These are phyloP conservation scores for Fragaria nilgerrensis DNA, from an alignment of 306 rosid genomes.

Conservation along the genomic window DNA sequence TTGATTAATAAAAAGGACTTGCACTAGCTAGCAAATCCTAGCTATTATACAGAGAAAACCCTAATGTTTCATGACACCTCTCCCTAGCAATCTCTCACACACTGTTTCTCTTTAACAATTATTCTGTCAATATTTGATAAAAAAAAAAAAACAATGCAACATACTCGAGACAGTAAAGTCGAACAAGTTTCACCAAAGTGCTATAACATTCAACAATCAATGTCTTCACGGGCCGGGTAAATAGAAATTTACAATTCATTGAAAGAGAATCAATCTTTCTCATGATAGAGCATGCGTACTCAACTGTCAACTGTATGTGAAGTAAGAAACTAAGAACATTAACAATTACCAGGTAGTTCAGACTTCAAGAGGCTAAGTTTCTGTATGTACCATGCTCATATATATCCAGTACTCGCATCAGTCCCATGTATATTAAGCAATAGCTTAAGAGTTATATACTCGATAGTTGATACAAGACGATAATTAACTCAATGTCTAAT, in stretches of 20 bases:
- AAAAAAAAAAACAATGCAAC: too few species aligned
- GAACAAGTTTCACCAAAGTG: too few species aligned
- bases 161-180: too few species aligned
- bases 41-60: background rate
- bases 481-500: too few species aligned
- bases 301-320: too few species aligned
- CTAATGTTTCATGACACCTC: background rate
- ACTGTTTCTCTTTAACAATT: background rate
- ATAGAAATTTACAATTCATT: too few species aligned
- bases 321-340: background rate
- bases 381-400: background rate
- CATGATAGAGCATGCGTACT: too few species aligned
- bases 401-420: background rate
- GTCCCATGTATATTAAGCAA: background rate
- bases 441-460: background rate
- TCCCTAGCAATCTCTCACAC: background rate
- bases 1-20: slow-evolving; percentile 4
- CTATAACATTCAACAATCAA: too few species aligned
- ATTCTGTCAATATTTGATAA: background rate
- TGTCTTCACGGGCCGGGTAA: too few species aligned
- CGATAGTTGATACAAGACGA: too few species aligned
- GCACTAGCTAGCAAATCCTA: background rate
- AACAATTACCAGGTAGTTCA: background rate
- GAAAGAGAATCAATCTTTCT: too few species aligned
- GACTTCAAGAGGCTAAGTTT: background rate